phyloP scores from a whole-genome alignment of 2,329 filamentous ascomycete genomes.

The Orbilia quercus region DNA sequence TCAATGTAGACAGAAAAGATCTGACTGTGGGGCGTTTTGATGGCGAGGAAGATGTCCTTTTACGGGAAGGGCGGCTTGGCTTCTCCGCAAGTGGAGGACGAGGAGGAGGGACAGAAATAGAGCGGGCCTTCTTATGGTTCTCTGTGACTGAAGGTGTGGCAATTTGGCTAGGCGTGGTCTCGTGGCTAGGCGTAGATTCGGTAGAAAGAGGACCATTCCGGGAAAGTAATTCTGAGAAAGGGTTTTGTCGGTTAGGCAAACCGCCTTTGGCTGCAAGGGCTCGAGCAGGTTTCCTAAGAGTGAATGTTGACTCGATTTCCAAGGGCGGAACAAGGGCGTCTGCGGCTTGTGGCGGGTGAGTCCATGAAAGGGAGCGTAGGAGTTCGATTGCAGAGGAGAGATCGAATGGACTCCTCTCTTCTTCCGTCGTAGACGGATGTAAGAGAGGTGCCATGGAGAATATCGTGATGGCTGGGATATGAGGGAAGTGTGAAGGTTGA shows the following conservation, averaged over 20 bases:
- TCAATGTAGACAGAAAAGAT: background rate
- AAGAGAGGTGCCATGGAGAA: constrained; percentile 3
- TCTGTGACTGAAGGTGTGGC: background rate
- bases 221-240: constrained; percentile 31
- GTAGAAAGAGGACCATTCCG: background rate
- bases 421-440: constrained; percentile 1
- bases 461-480: background rate
- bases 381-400: constrained; percentile 43
- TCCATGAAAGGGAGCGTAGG: constrained; percentile 34
- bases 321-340: background rate
- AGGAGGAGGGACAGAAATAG: background rate
- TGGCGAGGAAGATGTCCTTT: constrained; percentile 2
- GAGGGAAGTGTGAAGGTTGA: background rate
- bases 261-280: background rate
- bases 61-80: constrained; percentile 1
- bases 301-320: background rate
- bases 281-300: background rate
- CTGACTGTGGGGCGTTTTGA: background rate
- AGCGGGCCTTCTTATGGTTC: background rate
- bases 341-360: constrained; percentile 14
- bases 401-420: constrained; percentile 49
- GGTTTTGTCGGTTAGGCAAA: constrained; percentile 18
- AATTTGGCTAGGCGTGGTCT: too few relatives aligned
- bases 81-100: background rate
- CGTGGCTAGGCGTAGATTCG: background rate